Base-by-base conservation (phyloP, 768 basidiomycete species). In the Amanita exitialis region DNA sequence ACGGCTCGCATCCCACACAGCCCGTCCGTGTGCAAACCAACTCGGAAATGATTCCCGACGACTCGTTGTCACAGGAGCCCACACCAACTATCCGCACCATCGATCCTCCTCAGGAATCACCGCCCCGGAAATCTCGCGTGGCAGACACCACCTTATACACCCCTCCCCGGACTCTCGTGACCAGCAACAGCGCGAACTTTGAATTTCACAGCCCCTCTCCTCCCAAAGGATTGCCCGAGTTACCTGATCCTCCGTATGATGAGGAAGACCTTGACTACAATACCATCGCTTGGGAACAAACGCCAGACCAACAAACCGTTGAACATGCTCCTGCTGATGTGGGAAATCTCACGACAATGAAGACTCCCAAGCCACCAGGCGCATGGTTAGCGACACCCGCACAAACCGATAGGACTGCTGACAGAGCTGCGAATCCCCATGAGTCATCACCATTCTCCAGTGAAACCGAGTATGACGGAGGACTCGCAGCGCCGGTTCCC, bases 121-220 rank as follows among this genome's bases (percentile, higher is more conserved):
- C 45, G 18, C n/a, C 34, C 6, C 30, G 34, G 20, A 36, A 34
- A 23, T 12, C n/a, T 21, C 41, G 41, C 21, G 8, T 23, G 21
- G 23, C 13, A 9, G 39, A 41, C 3, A 20, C 20, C 30, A 34
- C 58, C 50, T 44, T 56, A 47, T 48, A 63, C 2, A 57, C 54
- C 18, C 54, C 58, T 20, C 58, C 57, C 2, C 57, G 55, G 30
- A 56, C 64, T 16, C 71, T 71, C 2, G 68, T 74, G 3, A 25
- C 8, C 28, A 47, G 44, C 41, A 66, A 58, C 47, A 62, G 62
- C 27, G 69, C 75, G 8, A 74, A 68, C 53, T 54, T 70, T 12
- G 76, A 78, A 47, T 80, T 80, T 57, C 66, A 73, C 57, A 84
- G 80, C 0, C 83, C 82, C 7, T 79, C 84, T 1, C 82, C 85